phyloP scores from a whole-genome alignment of 139 green algal species.

The Yamagishiella unicocca region DNA sequence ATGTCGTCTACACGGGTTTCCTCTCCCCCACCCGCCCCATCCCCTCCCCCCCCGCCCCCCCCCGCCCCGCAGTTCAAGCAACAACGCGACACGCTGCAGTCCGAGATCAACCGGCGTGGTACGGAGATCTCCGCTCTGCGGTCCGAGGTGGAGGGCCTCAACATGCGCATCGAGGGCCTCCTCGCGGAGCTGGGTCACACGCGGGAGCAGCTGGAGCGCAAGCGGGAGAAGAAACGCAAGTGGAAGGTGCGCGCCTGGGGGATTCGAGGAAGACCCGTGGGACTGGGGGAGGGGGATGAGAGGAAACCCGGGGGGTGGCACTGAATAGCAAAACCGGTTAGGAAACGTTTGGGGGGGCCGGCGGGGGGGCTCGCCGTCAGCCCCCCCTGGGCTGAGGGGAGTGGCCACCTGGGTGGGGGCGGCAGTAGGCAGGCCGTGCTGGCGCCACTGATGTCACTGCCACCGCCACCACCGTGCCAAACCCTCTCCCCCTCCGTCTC shows the following conservation, averaged over 20 bases:
- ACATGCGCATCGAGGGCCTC: not conserved
- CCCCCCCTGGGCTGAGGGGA: no score
- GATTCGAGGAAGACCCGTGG: not conserved
- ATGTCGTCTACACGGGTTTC: no score
- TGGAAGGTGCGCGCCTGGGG: constrained; percentile 12
- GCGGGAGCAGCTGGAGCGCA: constrained; percentile 30
- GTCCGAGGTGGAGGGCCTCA: not conserved
- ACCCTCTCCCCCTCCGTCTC: no score
- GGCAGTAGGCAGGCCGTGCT: no score
- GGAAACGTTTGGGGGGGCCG: no score
- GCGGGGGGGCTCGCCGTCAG: no score
- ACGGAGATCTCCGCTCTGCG: constrained; percentile 20
- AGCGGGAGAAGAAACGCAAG: constrained; percentile 51
- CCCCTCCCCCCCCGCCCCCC: not conserved
- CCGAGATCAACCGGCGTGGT: constrained; percentile 30
- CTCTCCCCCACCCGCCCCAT: not conserved
- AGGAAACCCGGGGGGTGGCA: no score
- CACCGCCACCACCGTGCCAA: no score
- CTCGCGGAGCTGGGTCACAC: not conserved
- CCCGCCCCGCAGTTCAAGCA: constrained; percentile 25
- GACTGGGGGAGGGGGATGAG: not conserved
- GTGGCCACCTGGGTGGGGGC: no score
- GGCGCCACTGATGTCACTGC: no score
- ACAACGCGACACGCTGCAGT: constrained; percentile 42
- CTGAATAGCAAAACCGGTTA: no score